Percentiles rank a stretch among this genome's conserved stretches.
Evolutionary conservation across 257 asterid species (phyloP).

Genomic region (Nicotiana knightiana): DNA sequence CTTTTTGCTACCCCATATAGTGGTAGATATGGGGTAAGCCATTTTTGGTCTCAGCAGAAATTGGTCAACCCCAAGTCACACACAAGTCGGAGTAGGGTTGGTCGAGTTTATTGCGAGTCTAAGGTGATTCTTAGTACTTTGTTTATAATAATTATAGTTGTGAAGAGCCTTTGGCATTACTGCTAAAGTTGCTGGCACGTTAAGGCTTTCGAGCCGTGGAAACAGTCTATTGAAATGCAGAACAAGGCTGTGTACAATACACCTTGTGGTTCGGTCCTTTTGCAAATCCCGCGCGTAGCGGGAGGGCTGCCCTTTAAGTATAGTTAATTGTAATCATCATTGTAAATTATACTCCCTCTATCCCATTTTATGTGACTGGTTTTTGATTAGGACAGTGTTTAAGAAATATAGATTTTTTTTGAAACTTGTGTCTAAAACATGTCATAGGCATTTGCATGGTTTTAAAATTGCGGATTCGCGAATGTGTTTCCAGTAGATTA

Average conservation of each 20-base stretch:
- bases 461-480: too few species aligned
- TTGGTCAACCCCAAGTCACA: conserved; percentile 18
- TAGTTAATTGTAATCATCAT: neutral
- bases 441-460: neutral
- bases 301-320: neutral
- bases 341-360: neutral
- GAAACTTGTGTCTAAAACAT: neutral
- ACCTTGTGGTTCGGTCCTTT: too few species aligned
- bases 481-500: too few species aligned
- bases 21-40: conserved; percentile 10
- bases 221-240: too few species aligned
- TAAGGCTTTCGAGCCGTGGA: too few species aligned
- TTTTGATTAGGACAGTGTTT: neutral
- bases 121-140: conserved; percentile 25
- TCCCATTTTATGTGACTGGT: neutral
- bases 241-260: too few species aligned
- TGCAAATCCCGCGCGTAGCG: too few species aligned
- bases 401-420: neutral
- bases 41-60: conserved; percentile 6
- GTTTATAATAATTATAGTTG: too few species aligned
- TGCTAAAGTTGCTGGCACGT: too few species aligned
- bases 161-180: too few species aligned
- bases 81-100: neutral
- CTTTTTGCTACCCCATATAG: conserved; percentile 17
- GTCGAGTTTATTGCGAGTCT: conserved; percentile 44